Evolutionary conservation across 148 eudicot species (phyloP).

Genomic region (Spergularia bocconei): DNA sequence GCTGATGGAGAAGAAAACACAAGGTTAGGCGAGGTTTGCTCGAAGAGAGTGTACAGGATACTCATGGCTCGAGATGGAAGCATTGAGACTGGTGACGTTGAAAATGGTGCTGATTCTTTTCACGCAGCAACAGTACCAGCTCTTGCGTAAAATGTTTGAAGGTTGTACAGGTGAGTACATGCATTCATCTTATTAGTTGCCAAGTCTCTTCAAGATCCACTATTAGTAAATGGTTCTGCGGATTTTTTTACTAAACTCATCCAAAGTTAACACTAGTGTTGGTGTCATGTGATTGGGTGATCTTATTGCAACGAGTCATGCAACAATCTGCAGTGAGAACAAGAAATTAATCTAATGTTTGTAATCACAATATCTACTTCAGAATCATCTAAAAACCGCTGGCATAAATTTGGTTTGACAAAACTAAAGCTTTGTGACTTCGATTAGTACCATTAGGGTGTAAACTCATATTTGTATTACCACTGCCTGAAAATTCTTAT

Average conservation of each 20-base stretch:
- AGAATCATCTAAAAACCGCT: no score
- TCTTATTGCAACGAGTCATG: no score
- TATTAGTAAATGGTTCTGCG: neutral
- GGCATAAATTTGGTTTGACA: no score
- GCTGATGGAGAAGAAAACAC: slow-evolving; percentile 46
- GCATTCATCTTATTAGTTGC: neutral
- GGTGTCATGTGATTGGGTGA: neutral
- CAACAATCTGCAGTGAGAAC: no score
- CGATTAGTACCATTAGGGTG: no score
- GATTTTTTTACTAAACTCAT: neutral
- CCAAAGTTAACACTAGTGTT: neutral
- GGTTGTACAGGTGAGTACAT: slow-evolving; percentile 11
- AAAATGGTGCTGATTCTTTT: slow-evolving; percentile 77
- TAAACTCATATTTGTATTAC: no score
- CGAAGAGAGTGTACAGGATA: slow-evolving; percentile 90
- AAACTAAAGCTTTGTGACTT: no score
- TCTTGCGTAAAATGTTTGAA: neutral
- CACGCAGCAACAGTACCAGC: slow-evolving; percentile 2
- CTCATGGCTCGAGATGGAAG: slow-evolving; percentile 76
- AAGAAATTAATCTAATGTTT: no score
- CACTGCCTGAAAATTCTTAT: no score
- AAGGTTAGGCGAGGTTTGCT: slow-evolving; percentile 81
- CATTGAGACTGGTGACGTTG: slow-evolving; percentile 65
- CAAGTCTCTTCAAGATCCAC: neutral
- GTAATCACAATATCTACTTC: no score